Conservation (phyloP, 148 eudicot genomes). For the Dianthus caryophyllus region DNA sequence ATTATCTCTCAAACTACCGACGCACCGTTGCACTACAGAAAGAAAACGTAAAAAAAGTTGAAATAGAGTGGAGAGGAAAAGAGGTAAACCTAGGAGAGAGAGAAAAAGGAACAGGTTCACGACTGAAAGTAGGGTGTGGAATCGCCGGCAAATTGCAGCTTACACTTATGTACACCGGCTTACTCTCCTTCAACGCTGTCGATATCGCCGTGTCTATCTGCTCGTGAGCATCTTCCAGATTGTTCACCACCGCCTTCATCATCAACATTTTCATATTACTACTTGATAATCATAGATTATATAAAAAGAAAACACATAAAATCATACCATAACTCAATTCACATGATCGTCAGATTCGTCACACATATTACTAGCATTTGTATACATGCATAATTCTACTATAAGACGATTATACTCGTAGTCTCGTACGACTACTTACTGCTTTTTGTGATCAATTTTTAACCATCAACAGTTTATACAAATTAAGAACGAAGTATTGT, state of each 20-base stretch:
- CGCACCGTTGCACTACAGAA: too few relatives aligned
- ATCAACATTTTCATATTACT: too few relatives aligned
- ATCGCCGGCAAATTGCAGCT: conserved; percentile 53
- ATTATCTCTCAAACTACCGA: too few relatives aligned
- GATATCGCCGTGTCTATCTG: conserved; percentile 58
- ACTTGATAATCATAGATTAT: too few relatives aligned
- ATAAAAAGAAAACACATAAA: too few relatives aligned
- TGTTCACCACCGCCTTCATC: conserved; percentile 53
- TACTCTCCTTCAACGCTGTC: conserved; percentile 63
- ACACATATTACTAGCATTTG: too few relatives aligned
- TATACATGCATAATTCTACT: not conserved
- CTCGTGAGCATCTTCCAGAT: conserved; percentile 62
- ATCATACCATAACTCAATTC: too few relatives aligned
- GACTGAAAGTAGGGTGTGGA: conserved; percentile 57
- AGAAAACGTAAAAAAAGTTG: not conserved
- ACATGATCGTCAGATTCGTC: too few relatives aligned
- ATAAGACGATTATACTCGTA: not conserved
- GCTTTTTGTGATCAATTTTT: too few relatives aligned
- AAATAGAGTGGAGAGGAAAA: not conserved
- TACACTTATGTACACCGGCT: conserved; percentile 59
- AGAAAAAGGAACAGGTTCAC: conserved; percentile 55
- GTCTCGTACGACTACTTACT: not conserved
- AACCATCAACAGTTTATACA: too few relatives aligned
- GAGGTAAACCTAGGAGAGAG: conserved; percentile 40
- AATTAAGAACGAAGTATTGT: too few relatives aligned